Percentiles rank a stretch among this genome's conserved stretches.
Conservation (phyloP, 179 eudicot species). For the Beta corolliflora region DNA sequence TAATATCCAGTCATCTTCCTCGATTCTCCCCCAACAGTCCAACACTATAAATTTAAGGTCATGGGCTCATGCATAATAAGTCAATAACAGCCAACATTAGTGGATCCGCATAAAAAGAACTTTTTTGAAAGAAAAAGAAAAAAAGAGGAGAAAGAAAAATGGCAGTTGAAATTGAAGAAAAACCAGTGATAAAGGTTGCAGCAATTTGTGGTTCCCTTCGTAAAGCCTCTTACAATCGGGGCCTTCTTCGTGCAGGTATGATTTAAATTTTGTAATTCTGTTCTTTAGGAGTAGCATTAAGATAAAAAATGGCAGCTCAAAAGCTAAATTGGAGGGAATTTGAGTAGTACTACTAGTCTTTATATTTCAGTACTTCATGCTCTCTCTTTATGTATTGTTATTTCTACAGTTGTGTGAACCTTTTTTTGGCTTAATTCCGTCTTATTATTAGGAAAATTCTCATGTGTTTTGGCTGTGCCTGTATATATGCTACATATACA, state of each 20-base stretch:
- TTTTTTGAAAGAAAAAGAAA: background rate
- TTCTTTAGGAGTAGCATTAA: background rate
- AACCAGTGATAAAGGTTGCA: conserved; percentile 32
- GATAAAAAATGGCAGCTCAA: too few relatives aligned
- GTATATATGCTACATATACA: too few relatives aligned
- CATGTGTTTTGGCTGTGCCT: too few relatives aligned
- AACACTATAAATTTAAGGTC: background rate
- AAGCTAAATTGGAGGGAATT: background rate
- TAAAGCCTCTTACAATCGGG: conserved; percentile 43
- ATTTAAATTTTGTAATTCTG: background rate
- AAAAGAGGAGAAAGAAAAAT: background rate
- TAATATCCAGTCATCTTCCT: background rate
- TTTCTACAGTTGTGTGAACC: too few relatives aligned
- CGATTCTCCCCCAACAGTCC: background rate
- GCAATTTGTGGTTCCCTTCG: conserved; percentile 52
- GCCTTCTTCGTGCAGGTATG: conserved; percentile 45
- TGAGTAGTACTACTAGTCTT: too few relatives aligned
- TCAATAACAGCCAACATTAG: background rate
- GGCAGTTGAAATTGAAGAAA: conserved; percentile 16
- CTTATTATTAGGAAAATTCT: too few relatives aligned
- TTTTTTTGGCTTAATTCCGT: too few relatives aligned
- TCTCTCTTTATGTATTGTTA: too few relatives aligned
- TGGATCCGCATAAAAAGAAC: too few relatives aligned
- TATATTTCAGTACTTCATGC: too few relatives aligned
- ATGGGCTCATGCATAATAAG: background rate